Evolutionary conservation across 2,329 filamentous ascomycete genomes (phyloP).

Genomic region (Alternaria angustiovoidea): DNA sequence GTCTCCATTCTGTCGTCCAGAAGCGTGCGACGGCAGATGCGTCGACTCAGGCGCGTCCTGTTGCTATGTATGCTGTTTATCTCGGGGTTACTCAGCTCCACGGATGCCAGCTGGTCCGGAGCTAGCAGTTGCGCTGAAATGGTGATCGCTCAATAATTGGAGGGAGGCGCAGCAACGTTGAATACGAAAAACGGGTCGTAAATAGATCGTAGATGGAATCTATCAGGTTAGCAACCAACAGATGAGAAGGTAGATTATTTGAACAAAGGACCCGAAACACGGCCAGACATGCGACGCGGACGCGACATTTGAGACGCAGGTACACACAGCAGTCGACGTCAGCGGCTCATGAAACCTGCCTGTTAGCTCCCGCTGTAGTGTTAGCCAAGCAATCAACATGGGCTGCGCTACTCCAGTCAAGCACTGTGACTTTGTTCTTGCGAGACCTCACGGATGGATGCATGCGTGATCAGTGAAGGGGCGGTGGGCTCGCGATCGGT

Average conservation of each 20-base stretch:
- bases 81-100: conserved; percentile 13
- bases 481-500: conserved; percentile 2
- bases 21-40: not conserved
- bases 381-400: conserved; percentile 1
- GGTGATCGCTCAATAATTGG: not conserved
- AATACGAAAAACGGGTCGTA: conserved; percentile 6
- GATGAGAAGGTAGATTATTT: not conserved
- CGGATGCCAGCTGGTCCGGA: conserved; percentile 30
- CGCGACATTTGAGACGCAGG: conserved; percentile 23
- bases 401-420: not conserved
- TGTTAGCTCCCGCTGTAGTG: conserved; percentile 19
- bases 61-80: not conserved
- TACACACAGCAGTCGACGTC: conserved; percentile 33
- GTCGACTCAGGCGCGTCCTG: not conserved
- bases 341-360: conserved; percentile 29
- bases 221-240: not conserved
- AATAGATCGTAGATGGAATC: not conserved
- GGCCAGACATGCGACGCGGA: conserved; percentile 16
- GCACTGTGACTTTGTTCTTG: not conserved
- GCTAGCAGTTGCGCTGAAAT: conserved; percentile 23
- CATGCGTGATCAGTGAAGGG: not conserved
- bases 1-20: conserved; percentile 24
- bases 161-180: conserved; percentile 17
- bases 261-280: conserved; percentile 17
- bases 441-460: not conserved